Evolutionary conservation across 1,284 basidiomycete genomes (phyloP).

Genomic region (Melampsora medusae): DNA sequence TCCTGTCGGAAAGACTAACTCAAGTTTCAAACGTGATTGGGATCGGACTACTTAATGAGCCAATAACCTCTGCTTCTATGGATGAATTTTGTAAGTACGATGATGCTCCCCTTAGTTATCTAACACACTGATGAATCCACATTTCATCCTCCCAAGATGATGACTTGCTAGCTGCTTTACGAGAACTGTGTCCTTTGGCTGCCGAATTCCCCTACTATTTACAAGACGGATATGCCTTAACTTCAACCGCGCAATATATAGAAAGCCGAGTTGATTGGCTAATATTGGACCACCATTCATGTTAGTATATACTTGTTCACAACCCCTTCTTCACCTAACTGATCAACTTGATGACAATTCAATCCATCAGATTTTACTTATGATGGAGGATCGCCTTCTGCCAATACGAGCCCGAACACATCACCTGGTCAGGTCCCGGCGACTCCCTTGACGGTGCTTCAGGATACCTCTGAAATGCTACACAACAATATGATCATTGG

Average conservation of each 20-base stretch:
- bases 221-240: slow-evolving; percentile 70
- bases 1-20: slow-evolving; percentile 63
- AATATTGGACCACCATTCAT: slow-evolving; percentile 72
- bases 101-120: neutral
- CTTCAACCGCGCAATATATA: slow-evolving; percentile 63
- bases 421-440: slow-evolving; percentile 45
- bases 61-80: slow-evolving; percentile 54
- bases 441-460: slow-evolving; percentile 58
- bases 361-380: slow-evolving; percentile 57
- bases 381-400: slow-evolving; percentile 56
- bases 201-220: slow-evolving; percentile 67
- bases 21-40: slow-evolving; percentile 71
- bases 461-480: slow-evolving; percentile 56
- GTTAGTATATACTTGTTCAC: slow-evolving; percentile 61
- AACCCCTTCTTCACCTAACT: slow-evolving; percentile 50
- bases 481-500: slow-evolving; percentile 67
- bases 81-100: slow-evolving; percentile 42
- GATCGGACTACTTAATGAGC: slow-evolving; percentile 74
- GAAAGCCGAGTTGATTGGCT: slow-evolving; percentile 66
- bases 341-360: neutral
- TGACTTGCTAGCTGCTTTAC: slow-evolving; percentile 61
- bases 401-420: slow-evolving; percentile 46
- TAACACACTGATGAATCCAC: neutral
- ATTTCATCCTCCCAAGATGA: neutral
- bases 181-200: slow-evolving; percentile 59